These are phyloP conservation scores for Globisporangium lucens DNA, from an alignment of 352 stramenopile genomes.

Conservation along the genomic window DNA sequence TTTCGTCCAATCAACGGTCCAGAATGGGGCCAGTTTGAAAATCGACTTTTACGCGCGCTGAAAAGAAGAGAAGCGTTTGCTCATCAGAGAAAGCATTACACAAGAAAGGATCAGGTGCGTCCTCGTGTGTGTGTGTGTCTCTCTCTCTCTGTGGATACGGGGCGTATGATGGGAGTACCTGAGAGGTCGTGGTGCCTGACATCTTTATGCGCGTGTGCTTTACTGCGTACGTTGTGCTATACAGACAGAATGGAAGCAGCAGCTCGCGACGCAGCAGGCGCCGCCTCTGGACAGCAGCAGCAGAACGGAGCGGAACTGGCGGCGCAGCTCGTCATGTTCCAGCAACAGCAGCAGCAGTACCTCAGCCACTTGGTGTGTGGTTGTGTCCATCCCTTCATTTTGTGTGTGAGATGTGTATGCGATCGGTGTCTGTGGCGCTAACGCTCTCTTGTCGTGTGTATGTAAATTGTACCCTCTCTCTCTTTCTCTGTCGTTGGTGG, in stretches of 20 bases:
- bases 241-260: slow-evolving; percentile 2
- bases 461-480: background rate
- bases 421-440: background rate
- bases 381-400: background rate
- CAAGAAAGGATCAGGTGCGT: background rate
- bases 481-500: background rate
- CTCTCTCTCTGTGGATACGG: background rate
- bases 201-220: background rate
- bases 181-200: background rate
- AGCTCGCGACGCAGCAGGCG: slow-evolving; percentile 13
- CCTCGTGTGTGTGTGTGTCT: background rate
- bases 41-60: background rate
- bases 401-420: background rate
- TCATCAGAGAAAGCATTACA: background rate
- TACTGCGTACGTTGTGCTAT: slow-evolving; percentile 1
- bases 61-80: background rate
- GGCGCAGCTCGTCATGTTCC: slow-evolving; percentile 50
- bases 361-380: slow-evolving; percentile 41
- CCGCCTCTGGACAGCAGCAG: slow-evolving; percentile 12
- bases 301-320: slow-evolving; percentile 32
- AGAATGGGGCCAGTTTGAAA: background rate
- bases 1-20: too few species aligned
- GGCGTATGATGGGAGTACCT: background rate
- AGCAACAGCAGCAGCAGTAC: slow-evolving; percentile 63
- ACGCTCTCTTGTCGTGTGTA: background rate